Evolutionary conservation across 2,329 filamentous ascomycete species (phyloP).

Genomic region (Zasmidium cellare): DNA sequence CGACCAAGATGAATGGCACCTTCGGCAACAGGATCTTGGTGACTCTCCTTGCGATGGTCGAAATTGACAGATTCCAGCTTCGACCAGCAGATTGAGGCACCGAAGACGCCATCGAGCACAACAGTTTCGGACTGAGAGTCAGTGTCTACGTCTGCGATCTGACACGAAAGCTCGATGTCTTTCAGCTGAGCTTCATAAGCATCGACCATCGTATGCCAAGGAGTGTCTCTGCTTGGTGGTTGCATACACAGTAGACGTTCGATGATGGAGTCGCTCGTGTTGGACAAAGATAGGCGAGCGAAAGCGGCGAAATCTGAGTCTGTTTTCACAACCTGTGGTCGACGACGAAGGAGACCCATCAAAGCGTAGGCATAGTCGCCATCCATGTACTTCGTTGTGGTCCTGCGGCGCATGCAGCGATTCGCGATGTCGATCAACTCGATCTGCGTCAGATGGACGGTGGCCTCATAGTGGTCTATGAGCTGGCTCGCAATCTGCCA

Average conservation of each 20-base stretch:
- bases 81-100: slow-evolving; percentile 5
- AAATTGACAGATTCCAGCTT: not conserved
- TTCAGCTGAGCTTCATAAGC: not conserved
- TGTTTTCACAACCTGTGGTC: not conserved
- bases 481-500: not conserved
- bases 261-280: slow-evolving; percentile 1
- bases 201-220: not conserved
- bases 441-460: slow-evolving; percentile 2
- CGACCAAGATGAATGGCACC: not conserved
- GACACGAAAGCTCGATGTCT: not conserved
- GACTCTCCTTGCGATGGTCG: not conserved
- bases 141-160: not conserved
- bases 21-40: not conserved
- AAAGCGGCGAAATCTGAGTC: slow-evolving; percentile 5
- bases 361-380: slow-evolving; percentile 1
- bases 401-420: not conserved
- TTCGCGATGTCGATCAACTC: slow-evolving; percentile 5
- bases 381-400: not conserved
- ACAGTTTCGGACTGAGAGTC: not conserved
- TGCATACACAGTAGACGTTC: slow-evolving; percentile 2
- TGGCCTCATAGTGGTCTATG: slow-evolving; percentile 1
- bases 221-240: not conserved
- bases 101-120: not conserved
- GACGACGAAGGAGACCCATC: not conserved
- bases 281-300: not conserved